These are phyloP conservation scores for Podila minutissima DNA, from an alignment of 192 early-diverging fungal genomes.

Conservation along the genomic window DNA sequence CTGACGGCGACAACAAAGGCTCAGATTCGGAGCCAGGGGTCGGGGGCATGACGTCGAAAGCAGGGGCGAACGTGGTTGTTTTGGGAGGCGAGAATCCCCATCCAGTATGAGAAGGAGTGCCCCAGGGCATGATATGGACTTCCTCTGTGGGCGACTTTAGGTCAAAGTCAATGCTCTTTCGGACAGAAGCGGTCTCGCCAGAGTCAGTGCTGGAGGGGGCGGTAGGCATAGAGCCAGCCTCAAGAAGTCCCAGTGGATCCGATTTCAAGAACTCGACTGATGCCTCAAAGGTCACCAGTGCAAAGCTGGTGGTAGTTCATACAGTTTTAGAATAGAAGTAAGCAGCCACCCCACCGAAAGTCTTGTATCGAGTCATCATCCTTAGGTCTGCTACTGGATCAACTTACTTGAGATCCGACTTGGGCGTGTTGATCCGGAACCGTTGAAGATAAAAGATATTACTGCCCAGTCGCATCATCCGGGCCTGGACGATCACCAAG, in stretches of 20 bases:
- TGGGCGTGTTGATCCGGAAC: constrained; percentile 57
- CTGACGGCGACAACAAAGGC: not conserved
- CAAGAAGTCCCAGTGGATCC: constrained; percentile 56
- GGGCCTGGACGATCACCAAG: constrained; percentile 58
- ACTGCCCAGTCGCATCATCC: constrained; percentile 54
- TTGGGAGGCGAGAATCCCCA: constrained; percentile 51
- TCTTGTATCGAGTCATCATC: not conserved
- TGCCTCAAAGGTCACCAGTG: constrained; percentile 58
- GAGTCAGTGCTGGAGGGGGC: constrained; percentile 18
- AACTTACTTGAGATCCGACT: constrained; percentile 57
- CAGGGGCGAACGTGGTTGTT: not conserved
- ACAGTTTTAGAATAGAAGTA: constrained; percentile 3
- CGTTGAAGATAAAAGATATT: constrained; percentile 60
- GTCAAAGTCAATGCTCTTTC: constrained; percentile 16
- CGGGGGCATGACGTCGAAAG: constrained; percentile 14
- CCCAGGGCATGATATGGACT: constrained; percentile 24
- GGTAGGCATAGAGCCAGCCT: constrained; percentile 7
- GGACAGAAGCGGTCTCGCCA: not conserved
- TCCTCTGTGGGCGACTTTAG: constrained; percentile 19
- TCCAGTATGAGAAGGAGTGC: constrained; percentile 43
- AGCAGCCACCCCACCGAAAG: not conserved
- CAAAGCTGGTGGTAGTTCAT: constrained; percentile 49
- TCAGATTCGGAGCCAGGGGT: constrained; percentile 1
- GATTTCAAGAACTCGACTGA: constrained; percentile 60
- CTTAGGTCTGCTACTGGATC: not conserved